Percentiles rank a stretch among this genome's conserved stretches.
Evolutionary conservation across 2,329 filamentous ascomycete genomes (phyloP).

Genomic region (Pestalotiopsis sp.): DNA sequence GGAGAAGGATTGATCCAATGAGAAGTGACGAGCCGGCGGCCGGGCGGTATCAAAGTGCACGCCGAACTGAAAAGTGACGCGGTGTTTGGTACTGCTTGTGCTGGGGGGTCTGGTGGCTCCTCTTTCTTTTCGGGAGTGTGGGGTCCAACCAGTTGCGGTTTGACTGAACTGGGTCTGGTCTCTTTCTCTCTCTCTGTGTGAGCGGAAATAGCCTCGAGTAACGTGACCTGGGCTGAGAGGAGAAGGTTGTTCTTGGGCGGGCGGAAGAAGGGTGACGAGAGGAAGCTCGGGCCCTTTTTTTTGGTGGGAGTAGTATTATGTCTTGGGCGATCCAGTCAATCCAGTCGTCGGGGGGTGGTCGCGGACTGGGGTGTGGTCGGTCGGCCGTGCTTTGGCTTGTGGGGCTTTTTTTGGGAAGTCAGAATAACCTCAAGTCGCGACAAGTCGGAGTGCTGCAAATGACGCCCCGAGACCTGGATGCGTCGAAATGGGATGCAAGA

Average conservation of each 20-base stretch:
- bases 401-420: slow-evolving; percentile 7
- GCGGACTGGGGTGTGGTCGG: background rate
- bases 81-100: background rate
- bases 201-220: slow-evolving; percentile 9
- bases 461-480: background rate
- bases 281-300: background rate
- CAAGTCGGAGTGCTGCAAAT: slow-evolving; percentile 6
- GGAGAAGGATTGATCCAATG: background rate
- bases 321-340: background rate
- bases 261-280: background rate
- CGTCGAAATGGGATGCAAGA: slow-evolving; percentile 16
- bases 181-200: background rate
- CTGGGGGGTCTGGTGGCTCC: background rate
- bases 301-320: background rate
- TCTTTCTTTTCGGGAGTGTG: background rate
- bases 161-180: background rate
- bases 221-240: slow-evolving; percentile 10
- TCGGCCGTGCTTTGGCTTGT: slow-evolving; percentile 2
- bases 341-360: background rate
- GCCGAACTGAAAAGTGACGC: background rate
- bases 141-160: background rate
- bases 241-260: background rate
- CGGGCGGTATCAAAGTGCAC: background rate
- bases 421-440: slow-evolving; percentile 21
- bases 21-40: background rate